Base-by-base conservation (phyloP, 2,329 filamentous ascomycete genomes). In the Epichloe typhina region DNA sequence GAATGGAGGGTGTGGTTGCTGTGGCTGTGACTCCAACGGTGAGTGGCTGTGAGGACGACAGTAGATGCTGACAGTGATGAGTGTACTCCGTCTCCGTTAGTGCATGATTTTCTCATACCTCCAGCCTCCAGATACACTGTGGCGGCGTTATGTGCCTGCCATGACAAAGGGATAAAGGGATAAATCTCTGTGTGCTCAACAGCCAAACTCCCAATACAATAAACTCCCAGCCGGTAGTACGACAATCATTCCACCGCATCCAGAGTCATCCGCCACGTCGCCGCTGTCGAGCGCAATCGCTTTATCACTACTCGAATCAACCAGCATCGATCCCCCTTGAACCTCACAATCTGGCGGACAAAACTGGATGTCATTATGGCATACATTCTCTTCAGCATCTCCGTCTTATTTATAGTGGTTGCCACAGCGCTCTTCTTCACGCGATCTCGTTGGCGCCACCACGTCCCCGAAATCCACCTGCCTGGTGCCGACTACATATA, bases 341-440 rank as follows among this genome's bases (percentile, higher is more conserved):
- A 31, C 4, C 37, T 12, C 6, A 4, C 21, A 41, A 13, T 15
- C 12, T 13, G 6, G 9, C 23, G 21, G 21, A 45, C 6, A 36
- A 33, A 15, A 17, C 21, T 21, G 5, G 5, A 23, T 39, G 41
- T 45, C 60, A 65, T 69, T 59, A 95, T 94, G 88, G 75, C 72
- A 55, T 93, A 90, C 72, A 65, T 94, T 56, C 79, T 95, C 70
- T 95, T 89, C 72, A 82, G 79, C 59, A 66, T 90, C 56, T 80
- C 80, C 62, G 77, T 95, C 65, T 67, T 84, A 59, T 75, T 86
- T 63, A 74, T 95, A 61, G 63, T 90, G 59, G 62, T 77, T 57
- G 84, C 82, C 53, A 93, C 88, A 51, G 79, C 74, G 52, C 82
- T 93, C 61, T 95, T 89, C 75, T 71, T 93, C 58, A 91, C 86